Conservation (phyloP, 2,329 filamentous ascomycete species). For the Colletotrichum chlorophyti region DNA sequence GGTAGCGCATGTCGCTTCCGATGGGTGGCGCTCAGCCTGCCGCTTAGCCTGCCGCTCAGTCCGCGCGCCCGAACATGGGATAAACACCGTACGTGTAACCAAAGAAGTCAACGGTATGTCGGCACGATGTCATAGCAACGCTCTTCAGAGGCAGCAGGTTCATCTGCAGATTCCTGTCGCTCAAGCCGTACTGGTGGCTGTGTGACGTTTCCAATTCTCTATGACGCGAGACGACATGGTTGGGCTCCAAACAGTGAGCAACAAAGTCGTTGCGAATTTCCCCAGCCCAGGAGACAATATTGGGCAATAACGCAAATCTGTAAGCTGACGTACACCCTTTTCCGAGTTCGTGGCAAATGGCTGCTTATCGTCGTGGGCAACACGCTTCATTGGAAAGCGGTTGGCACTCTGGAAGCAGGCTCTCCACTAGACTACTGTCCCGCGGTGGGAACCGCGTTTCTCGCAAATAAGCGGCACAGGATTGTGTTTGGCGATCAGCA, state of each 20-base stretch:
- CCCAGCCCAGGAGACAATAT: not conserved
- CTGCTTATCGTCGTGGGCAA: not conserved
- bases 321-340: not conserved
- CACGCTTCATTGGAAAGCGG: not conserved
- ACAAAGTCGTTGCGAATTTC: not conserved
- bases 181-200: slow-evolving; percentile 21
- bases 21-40: too few species aligned
- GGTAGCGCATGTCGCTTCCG: not conserved
- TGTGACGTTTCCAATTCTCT: slow-evolving; percentile 16
- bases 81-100: slow-evolving; percentile 1
- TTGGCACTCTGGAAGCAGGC: not conserved
- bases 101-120: slow-evolving; percentile 8
- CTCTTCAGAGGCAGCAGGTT: not conserved
- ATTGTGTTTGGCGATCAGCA: too few species aligned
- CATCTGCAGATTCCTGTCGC: slow-evolving; percentile 13
- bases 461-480: not conserved
- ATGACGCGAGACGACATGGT: slow-evolving; percentile 15
- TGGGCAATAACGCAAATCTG: not conserved
- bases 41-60: slow-evolving; percentile 3
- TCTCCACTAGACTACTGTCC: not conserved
- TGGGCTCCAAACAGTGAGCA: not conserved
- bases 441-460: not conserved
- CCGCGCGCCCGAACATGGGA: slow-evolving; percentile 23
- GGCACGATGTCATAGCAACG: not conserved
- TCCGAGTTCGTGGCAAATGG: not conserved